Evolutionary conservation across 805 yeast genomes (phyloP), one percentile per base, ranked within the genome.

Genomic region (Lachancea cidri): DNA sequence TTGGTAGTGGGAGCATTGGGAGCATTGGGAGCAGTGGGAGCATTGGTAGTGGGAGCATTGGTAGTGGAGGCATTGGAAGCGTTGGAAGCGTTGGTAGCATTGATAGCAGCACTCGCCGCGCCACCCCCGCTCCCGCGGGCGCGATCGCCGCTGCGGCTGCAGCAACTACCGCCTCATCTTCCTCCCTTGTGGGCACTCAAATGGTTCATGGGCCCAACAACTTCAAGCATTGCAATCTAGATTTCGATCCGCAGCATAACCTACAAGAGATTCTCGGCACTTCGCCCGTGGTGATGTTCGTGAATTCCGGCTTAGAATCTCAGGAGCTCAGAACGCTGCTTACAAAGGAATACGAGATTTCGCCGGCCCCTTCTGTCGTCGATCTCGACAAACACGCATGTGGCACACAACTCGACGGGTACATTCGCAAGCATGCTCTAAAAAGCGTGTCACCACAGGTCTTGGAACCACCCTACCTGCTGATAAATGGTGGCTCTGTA

Each of bases 341-440:
- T 42, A 62, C 64, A 15, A 74, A 72, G 17, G 75, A 76, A 50
- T 86, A 86, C 64, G 74, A 73, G 42, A 74, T 87, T 44, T 72
- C 73, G 4, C 96, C 96, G 2, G 68, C 71, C 25, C 89, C 87
- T 1, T 60, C 71, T 5, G 71, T 83, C 41, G 86, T 86, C n/a
- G 96, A 87, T 57, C 69, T 87, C 39, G 95, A 87, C 60, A 71
- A 71, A 53, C 94, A 86, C 60, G 68, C 72, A 33, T 71, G 83
- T 54, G 96, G 96, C 2, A 60, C 66, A 2, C 81, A 74, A 48
- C 70, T 88, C 44, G 95, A 87, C 63, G 74, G 68, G 15, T 81
- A 81, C 60, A 71, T 87, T 43, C 42, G 35, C 27, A 17, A 33
- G 15, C 6, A 17, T 33, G 27, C 25, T 14, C 20, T 33, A 15